A percentile compares a stretch with the other conserved stretches of the same genome.
These are phyloP conservation scores for Ophiostoma himal-ulmi DNA, from an alignment of 2,329 filamentous ascomycete species.

Conservation along the genomic window DNA sequence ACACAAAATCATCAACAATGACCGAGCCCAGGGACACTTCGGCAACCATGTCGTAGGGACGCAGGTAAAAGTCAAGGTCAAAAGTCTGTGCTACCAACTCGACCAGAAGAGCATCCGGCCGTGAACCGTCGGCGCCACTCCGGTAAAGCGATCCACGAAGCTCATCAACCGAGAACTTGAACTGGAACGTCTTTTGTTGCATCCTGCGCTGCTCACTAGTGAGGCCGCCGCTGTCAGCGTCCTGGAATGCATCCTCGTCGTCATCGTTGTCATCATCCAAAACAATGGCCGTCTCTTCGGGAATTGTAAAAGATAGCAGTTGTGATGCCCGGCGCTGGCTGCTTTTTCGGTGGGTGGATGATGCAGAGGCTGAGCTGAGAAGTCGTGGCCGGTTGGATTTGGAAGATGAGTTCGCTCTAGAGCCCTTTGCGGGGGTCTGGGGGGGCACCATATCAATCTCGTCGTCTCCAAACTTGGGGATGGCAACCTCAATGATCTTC, in stretches of 20 bases:
- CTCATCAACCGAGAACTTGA: constrained; percentile 93
- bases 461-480: constrained; percentile 68
- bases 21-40: constrained; percentile 83
- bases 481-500: constrained; percentile 90
- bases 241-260: constrained; percentile 59
- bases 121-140: constrained; percentile 70
- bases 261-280: constrained; percentile 58
- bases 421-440: constrained; percentile 10
- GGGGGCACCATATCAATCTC: constrained; percentile 30
- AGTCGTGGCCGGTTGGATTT: constrained; percentile 40
- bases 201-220: constrained; percentile 58
- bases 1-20: constrained; percentile 90
- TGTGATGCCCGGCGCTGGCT: constrained; percentile 60
- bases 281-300: constrained; percentile 67
- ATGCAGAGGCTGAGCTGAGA: constrained; percentile 42
- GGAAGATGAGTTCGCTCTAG: background rate
- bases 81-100: constrained; percentile 90
- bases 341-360: constrained; percentile 36
- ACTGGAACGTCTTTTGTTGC: constrained; percentile 88
- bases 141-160: constrained; percentile 88
- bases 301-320: constrained; percentile 55
- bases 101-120: constrained; percentile 75
- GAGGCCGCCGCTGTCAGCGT: constrained; percentile 52
- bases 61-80: constrained; percentile 76
- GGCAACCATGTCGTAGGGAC: constrained; percentile 87